Base-by-base conservation (phyloP, 345 rosid species). In the Excoecaria cochinchinensis region DNA sequence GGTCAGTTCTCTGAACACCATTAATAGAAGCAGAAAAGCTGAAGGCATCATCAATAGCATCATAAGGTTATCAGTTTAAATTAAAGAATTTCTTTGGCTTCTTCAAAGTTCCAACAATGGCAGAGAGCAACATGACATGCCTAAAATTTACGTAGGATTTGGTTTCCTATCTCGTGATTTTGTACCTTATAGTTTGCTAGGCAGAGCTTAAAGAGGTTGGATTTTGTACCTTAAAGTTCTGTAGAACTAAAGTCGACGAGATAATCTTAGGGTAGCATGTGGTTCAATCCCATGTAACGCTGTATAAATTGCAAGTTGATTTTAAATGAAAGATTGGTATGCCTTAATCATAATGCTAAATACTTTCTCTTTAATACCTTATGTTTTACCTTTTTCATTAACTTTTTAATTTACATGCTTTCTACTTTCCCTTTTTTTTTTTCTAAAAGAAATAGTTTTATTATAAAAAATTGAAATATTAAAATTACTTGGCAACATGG, bases 231-330 rank as follows among this genome's bases (percentile, higher is more conserved):
- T 17, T 6, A 19, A 56, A 44, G 25, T 56, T 56, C 60, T 8
- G 11, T 61, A 65, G 69, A 65, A 19, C 24, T 65, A 40, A 40
- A 10, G 25, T 42, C 25, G 12, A 2, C 7, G 11, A 4, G 11
- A 63, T 39, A 16, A 38, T 63, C 22, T 39, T 17, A 65, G 24
- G 12, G 3, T 40, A 12, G 8, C 48, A 38, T 67, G 55, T 25
- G 47, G 36, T 48, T 47, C 17, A 21, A 67, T 21, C 17, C 39
- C 22, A 2, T 25, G 7, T 9, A 46, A 47, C 48, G 56, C 36
- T 67, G 71, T 67, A 3, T 48, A 67, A 67, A 14, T 46, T 67
- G 52, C n/a, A 67, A 11, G 25, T 59, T 22, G 38, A 59, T 59
- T 58, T 24, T 31, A 59, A 24, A 22, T 59, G 38, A 59, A 59